Evolutionary conservation across 768 basidiomycete genomes (phyloP).

Genomic region (Clitopilus passeckerianus): DNA sequence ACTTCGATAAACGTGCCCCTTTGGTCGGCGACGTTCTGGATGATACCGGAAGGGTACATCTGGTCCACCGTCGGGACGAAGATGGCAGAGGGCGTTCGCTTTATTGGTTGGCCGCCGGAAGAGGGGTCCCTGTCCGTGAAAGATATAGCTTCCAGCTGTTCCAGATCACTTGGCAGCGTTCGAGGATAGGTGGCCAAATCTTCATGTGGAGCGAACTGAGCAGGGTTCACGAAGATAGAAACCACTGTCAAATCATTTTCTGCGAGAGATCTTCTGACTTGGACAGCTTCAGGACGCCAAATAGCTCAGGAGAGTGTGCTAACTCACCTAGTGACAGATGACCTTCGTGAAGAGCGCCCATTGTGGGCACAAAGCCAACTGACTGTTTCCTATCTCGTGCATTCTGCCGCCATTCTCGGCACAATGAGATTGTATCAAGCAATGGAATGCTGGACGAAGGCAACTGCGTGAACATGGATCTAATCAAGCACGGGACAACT

Average conservation of each 20-base stretch:
- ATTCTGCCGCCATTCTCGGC: conserved; percentile 68
- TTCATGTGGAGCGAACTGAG: conserved; percentile 95
- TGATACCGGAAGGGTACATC: conserved; percentile 93
- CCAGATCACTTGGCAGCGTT: conserved; percentile 73
- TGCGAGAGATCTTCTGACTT: conserved; percentile 73
- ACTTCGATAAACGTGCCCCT: conserved; percentile 91
- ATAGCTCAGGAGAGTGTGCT: not conserved
- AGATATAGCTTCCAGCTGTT: conserved; percentile 38
- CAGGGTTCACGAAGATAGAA: conserved; percentile 97
- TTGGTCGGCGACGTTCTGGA: conserved; percentile 68
- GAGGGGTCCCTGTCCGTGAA: conserved; percentile 20
- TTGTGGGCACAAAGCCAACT: conserved; percentile 95
- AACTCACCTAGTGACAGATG: conserved; percentile 83
- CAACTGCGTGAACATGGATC: conserved; percentile 9
- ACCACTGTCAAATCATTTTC: conserved; percentile 85
- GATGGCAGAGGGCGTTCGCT: conserved; percentile 56
- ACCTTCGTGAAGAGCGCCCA: conserved; percentile 95
- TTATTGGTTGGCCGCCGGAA: conserved; percentile 8
- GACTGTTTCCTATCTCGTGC: conserved; percentile 54
- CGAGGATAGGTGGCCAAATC: conserved; percentile 90
- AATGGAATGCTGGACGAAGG: conserved; percentile 36
- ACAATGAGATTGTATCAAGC: conserved; percentile 57
- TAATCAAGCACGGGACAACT: conserved; percentile 6
- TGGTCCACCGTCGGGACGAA: conserved; percentile 77
- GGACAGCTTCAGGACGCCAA: conserved; percentile 1